Base-by-base conservation (phyloP, 768 basidiomycete genomes). In the Amanita thiersii region DNA sequence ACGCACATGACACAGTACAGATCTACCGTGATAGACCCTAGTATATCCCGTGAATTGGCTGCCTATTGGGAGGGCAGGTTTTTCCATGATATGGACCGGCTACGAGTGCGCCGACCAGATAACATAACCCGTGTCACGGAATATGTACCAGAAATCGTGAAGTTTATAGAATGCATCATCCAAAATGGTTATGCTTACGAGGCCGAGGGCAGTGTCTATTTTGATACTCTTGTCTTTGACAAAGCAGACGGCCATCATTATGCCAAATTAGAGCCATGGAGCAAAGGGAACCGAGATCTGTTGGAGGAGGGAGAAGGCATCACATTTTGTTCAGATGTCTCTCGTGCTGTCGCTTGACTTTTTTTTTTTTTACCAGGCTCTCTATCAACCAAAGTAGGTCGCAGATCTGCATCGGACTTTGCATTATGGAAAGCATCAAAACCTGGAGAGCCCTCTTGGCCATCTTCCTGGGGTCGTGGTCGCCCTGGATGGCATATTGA, bases 401-500 rank as follows among this genome's bases (percentile, higher is more conserved):
- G 85, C 53, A 77, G 84, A 41, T 85, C 88, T n/a, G 59, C 81
- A 1, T 73, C 92, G 5, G 96, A 99, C 63, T 99, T 99, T 61
- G 96, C 96, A 3, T 68, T 99, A 9, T 99, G 96, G 96, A 99
- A 99, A 63, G 81, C 86, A 2, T 89, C 90, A 21, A 94, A 92
- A 66, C 79, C 90, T 2, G 96, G 96, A 5, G 96, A 99, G 59
- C 96, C 96, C 2, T 82, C 82, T 2, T 99, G 96, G 94, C 78
- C 83, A 0, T 96, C 92, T 8, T 85, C 90, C 4, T 99, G 96
- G 96, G 96, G 96, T 12, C 68, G 68, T 30, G 92, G 93, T n/a
- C 74, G 94, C 31, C 94, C 94, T 2, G 94, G 94, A 11, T 99
- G 94, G 94, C 94, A 99, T 59, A 98, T 99, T 45, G 94, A 99